These are phyloP conservation scores for Sarocladiaceae sp. DNA, from an alignment of 2,329 filamentous ascomycete genomes.

Conservation along the genomic window DNA sequence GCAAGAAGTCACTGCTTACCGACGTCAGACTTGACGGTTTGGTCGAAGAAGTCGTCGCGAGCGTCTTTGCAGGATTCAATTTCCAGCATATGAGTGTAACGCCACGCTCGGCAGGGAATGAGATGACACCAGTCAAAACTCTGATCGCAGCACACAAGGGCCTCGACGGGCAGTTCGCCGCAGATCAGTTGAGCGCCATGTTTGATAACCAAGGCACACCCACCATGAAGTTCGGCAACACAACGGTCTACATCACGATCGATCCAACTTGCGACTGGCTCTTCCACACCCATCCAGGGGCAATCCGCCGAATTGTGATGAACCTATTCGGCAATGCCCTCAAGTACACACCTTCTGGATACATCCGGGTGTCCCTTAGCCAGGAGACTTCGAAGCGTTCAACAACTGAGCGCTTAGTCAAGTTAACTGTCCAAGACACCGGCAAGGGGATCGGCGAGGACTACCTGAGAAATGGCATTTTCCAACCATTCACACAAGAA, in stretches of 20 bases:
- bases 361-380: constrained; percentile 37
- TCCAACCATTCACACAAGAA: constrained; percentile 61
- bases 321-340: constrained; percentile 59
- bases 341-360: constrained; percentile 55
- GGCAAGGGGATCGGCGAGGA: constrained; percentile 61
- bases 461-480: constrained; percentile 55
- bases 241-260: constrained; percentile 49
- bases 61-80: constrained; percentile 31
- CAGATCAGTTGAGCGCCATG: neutral
- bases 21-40: constrained; percentile 23
- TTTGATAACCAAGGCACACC: neutral
- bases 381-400: constrained; percentile 18
- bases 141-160: neutral
- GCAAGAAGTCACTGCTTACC: constrained; percentile 12
- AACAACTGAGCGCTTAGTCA: constrained; percentile 11
- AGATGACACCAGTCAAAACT: no score
- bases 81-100: constrained; percentile 25
- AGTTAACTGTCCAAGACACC: constrained; percentile 53
- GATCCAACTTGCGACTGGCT: constrained; percentile 41
- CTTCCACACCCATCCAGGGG: constrained; percentile 50
- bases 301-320: constrained; percentile 52
- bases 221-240: constrained; percentile 12
- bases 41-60: constrained; percentile 34
- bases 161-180: neutral
- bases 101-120: no score